Conservation (phyloP, 805 yeast genomes). For the Candida ulmi region DNA sequence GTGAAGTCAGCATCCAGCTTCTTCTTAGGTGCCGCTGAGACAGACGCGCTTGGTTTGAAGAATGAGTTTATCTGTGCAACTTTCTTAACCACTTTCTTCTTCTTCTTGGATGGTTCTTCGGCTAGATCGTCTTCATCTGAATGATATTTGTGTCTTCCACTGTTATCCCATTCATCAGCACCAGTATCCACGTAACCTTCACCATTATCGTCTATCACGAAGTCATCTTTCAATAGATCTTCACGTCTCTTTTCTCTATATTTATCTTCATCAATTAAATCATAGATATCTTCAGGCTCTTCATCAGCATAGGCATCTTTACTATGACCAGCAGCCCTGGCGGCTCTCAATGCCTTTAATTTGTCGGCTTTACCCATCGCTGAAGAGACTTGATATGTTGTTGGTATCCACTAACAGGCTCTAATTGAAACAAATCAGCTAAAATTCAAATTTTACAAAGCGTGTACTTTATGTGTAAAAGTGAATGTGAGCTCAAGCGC, state of each 20-base stretch:
- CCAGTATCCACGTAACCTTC: conserved; percentile 94
- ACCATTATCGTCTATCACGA: conserved; percentile 91
- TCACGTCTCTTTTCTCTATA: conserved; percentile 73
- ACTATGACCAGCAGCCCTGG: conserved; percentile 49
- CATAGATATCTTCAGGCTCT: conserved; percentile 61
- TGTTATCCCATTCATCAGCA: conserved; percentile 78
- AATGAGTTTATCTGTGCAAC: conserved; percentile 22
- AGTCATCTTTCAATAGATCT: conserved; percentile 82
- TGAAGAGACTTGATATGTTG: neutral
- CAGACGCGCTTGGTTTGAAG: conserved; percentile 36
- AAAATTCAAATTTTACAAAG: too few relatives aligned
- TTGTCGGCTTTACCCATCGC: conserved; percentile 37
- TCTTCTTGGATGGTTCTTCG: conserved; percentile 7
- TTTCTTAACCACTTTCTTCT: conserved; percentile 14
- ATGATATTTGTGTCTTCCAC: conserved; percentile 38
- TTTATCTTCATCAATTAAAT: conserved; percentile 78
- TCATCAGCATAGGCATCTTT: conserved; percentile 39
- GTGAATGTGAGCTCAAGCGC: too few relatives aligned
- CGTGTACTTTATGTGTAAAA: too few relatives aligned
- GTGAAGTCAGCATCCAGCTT: conserved; percentile 37
- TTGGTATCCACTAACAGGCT: too few relatives aligned
- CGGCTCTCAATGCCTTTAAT: conserved; percentile 56
- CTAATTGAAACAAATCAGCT: too few relatives aligned
- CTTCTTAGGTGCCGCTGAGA: conserved; percentile 25
- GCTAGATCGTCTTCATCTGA: conserved; percentile 45